Evolutionary conservation across 768 basidiomycete species (phyloP).

Genomic region (Kwoniella dendrophila): DNA sequence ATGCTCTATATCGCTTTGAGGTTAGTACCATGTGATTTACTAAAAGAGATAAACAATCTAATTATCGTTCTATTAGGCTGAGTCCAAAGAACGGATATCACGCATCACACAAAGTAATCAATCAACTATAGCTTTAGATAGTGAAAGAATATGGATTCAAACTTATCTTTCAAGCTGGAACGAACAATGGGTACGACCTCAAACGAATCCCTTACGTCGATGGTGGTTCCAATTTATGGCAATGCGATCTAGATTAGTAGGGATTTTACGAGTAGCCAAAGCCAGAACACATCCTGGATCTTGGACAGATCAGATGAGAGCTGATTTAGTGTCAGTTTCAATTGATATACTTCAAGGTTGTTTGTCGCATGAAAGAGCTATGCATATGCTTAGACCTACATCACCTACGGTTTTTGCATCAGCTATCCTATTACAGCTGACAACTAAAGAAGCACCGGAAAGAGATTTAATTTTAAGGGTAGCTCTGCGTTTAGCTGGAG

Average conservation of each 20-base stretch:
- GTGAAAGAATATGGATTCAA: conserved; percentile 19
- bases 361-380: conserved; percentile 11
- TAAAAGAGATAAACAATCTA: no score
- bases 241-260: conserved; percentile 11
- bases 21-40: no score
- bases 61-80: conserved; percentile 11
- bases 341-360: conserved; percentile 10
- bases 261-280: conserved; percentile 17
- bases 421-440: conserved; percentile 11
- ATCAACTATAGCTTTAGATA: conserved; percentile 6
- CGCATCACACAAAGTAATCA: background rate
- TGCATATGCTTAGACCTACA: conserved; percentile 22
- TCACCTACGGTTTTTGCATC: conserved; percentile 16
- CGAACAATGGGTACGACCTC: conserved; percentile 8
- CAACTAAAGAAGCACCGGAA: conserved; percentile 4
- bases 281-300: conserved; percentile 3
- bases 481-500: conserved; percentile 14
- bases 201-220: conserved; percentile 12
- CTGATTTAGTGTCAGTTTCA: conserved; percentile 7
- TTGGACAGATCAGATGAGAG: conserved; percentile 14
- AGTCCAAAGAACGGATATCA: conserved; percentile 12
- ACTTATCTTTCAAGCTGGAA: conserved; percentile 12
- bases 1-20: conserved; percentile 22
- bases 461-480: conserved; percentile 11
- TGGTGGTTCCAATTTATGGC: conserved; percentile 19